Base-by-base conservation (phyloP, 2,329 filamentous ascomycete genomes). In the Sarocladiaceae sp. region DNA sequence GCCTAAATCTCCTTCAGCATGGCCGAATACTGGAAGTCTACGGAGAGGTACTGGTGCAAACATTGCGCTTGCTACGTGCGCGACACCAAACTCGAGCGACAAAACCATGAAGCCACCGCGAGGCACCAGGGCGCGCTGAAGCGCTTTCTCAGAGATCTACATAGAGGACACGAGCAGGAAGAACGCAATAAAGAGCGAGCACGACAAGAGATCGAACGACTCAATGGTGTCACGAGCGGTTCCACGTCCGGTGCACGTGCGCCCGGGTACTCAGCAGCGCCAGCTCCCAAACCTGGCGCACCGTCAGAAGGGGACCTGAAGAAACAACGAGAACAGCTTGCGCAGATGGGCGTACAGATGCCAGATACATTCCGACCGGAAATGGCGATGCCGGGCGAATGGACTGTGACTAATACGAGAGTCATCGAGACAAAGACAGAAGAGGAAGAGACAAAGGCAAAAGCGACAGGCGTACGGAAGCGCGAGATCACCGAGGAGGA, bases 1-100 rank as follows among this genome's bases (percentile, higher is more conserved):
- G 16, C 9, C 33, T 18, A 10, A 11, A 26, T 18, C 12, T 26
- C n/a, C 13, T 31, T 24, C 15, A 45, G 7, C 40, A 97, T 98
- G 93, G 83, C 93, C 0, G 93, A 97, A 73, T 94, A 95, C 68
- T 97, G 93, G 93, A 97, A 97, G 64, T 96, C 91, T 16, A 95
- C 90, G 63, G 90, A 90, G 5, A 91, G 85, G 61, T 95, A 95
- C 69, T 97, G 90, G 89, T 98, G 93, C 78, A 97, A 97, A 65
- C 88, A 95, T 72, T 98, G 93, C 77, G 80, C 81, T 59, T 79
- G 78, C 60, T 97, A 82, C 65, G 86, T 98, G 41, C 86, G 88
- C 66, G 93, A 98, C 71, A 96, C 90, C 18, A 83, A 88, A 54
- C 80, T 96, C 64, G 90, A 95, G 63, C 85, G 83, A 55, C 76